Conservation (phyloP, 371 early-diverging fungal species). For the Mucor indicus region DNA sequence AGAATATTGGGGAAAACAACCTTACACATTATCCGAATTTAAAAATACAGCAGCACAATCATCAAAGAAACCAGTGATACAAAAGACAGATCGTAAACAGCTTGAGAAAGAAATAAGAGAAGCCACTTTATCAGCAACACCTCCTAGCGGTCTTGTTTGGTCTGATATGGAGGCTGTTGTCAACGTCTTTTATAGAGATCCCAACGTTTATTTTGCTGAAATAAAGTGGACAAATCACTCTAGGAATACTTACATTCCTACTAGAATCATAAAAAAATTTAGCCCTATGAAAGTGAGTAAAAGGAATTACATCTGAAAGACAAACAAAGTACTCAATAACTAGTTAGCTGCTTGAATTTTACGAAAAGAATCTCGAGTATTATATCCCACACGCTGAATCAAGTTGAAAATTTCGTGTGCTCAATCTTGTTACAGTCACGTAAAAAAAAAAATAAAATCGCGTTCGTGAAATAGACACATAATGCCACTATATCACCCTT, state of each 20-base stretch:
- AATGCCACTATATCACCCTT: no score
- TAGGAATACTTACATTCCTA: conserved; percentile 13
- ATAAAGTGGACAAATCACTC: conserved; percentile 6
- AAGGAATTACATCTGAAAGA: no score
- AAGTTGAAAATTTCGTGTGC: no score
- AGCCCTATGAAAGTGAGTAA: conserved; percentile 11
- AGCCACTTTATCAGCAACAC: conserved; percentile 6
- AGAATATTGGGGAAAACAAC: conserved; percentile 10
- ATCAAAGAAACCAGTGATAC: not conserved
- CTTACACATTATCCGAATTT: conserved; percentile 1
- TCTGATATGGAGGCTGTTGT: conserved; percentile 9
- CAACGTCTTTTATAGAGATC: conserved; percentile 9
- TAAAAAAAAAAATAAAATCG: no score
- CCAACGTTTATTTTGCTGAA: conserved; percentile 14
- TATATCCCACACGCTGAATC: no score
- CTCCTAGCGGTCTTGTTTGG: conserved; percentile 14
- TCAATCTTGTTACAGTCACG: not conserved
- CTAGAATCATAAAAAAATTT: conserved; percentile 7
- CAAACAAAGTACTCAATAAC: no score
- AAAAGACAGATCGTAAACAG: not conserved
- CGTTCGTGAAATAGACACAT: no score
- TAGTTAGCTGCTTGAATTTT: conserved; percentile 11
- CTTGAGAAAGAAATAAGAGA: not conserved
- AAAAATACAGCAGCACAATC: not conserved
- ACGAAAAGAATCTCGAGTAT: conserved; percentile 5